Conservation (phyloP, 345 rosid species). For the Populus nigra region DNA sequence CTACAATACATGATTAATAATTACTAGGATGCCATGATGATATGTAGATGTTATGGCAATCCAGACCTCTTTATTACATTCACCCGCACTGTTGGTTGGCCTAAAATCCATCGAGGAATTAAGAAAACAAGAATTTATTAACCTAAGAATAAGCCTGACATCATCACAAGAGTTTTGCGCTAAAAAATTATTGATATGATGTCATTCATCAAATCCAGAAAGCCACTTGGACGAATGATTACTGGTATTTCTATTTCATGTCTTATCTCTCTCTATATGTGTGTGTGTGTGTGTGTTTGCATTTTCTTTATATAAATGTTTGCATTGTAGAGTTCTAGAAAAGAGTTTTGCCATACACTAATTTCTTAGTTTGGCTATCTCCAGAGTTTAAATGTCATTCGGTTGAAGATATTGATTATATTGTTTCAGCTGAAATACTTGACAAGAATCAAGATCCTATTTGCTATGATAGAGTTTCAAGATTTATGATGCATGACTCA, state of each 20-base stretch:
- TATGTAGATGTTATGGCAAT: not conserved
- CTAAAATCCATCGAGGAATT: not conserved
- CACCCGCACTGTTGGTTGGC: not conserved
- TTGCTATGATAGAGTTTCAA: not conserved
- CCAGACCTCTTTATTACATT: not conserved
- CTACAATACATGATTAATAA: not conserved
- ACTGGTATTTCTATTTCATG: not conserved
- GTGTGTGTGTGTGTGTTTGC: no score
- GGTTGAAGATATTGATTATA: not conserved
- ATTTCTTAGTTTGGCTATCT: not conserved
- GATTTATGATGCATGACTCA: not conserved
- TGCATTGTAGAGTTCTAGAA: not conserved
- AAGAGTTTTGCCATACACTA: not conserved
- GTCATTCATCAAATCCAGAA: not conserved
- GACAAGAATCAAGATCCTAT: not conserved
- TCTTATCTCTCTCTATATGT: not conserved
- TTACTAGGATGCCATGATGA: not conserved
- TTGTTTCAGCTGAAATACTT: not conserved
- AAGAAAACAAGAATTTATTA: fast-evolving
- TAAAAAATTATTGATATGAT: not conserved
- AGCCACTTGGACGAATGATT: not conserved
- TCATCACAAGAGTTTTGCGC: not conserved
- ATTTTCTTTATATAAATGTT: not conserved
- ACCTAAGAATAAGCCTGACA: not conserved
- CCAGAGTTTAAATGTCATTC: fast-evolving